phyloP scores from a whole-genome alignment of 805 yeast genomes.

The Phaffomyces antillensis region DNA sequence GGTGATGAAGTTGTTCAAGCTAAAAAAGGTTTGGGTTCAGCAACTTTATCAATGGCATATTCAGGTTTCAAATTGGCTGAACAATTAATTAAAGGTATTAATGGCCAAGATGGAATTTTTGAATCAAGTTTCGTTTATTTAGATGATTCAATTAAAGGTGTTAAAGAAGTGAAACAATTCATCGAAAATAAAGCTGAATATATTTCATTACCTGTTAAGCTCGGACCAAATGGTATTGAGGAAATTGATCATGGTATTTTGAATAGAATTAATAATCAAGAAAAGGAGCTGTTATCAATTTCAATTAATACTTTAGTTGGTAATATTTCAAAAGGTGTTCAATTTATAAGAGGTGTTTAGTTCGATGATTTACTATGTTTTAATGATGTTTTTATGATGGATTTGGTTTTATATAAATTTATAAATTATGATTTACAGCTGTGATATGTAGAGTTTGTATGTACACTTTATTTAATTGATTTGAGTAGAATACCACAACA shows the following conservation, averaged over 20 bases:
- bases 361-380: too few relatives aligned
- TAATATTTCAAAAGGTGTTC: constrained; percentile 22
- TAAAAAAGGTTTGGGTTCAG: constrained; percentile 78
- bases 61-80: constrained; percentile 75
- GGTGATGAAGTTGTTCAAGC: constrained; percentile 88
- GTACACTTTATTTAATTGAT: too few relatives aligned
- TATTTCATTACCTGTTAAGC: constrained; percentile 20
- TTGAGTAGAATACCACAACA: too few relatives aligned
- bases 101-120: constrained; percentile 32
- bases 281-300: constrained; percentile 16
- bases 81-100: constrained; percentile 49
- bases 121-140: constrained; percentile 47
- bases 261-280: constrained; percentile 16
- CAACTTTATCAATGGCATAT: constrained; percentile 81
- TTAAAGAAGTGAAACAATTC: constrained; percentile 9
- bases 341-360: constrained; percentile 16
- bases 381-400: not conserved
- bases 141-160: constrained; percentile 31
- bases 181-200: constrained; percentile 7
- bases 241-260: constrained; percentile 16
- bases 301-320: constrained; percentile 16
- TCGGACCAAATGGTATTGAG: constrained; percentile 20
- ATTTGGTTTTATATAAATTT: not conserved
- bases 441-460: too few relatives aligned
- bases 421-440: not conserved